phyloP scores from a whole-genome alignment of 805 yeast species.

The Candida piceae region DNA sequence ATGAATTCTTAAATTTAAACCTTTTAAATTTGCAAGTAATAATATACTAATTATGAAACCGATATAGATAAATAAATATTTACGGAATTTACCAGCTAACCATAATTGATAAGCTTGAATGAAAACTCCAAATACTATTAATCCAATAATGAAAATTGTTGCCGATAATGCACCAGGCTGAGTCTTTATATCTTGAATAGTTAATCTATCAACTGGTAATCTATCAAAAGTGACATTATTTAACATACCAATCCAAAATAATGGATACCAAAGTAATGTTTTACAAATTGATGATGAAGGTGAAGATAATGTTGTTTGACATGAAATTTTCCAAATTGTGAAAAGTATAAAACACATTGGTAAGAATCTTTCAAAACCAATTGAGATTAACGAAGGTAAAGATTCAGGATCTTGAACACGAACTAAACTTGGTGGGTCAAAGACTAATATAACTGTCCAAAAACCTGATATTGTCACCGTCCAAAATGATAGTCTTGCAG shows the following conservation, averaged over 20 bases:
- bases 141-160: slow-evolving; percentile 42
- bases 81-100: slow-evolving; percentile 65
- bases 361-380: slow-evolving; percentile 67
- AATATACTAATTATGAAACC: slow-evolving; percentile 39
- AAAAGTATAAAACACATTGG: slow-evolving; percentile 71
- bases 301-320: slow-evolving; percentile 40
- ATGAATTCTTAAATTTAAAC: slow-evolving; percentile 69
- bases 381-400: slow-evolving; percentile 58
- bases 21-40: slow-evolving; percentile 49
- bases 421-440: slow-evolving; percentile 72
- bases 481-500: slow-evolving; percentile 55
- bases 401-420: slow-evolving; percentile 49
- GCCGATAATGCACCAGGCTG: slow-evolving; percentile 78
- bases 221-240: slow-evolving; percentile 87
- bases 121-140: slow-evolving; percentile 50
- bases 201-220: slow-evolving; percentile 81
- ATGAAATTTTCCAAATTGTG: slow-evolving; percentile 60
- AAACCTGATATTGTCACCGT: slow-evolving; percentile 58
- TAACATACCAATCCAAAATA: slow-evolving; percentile 78
- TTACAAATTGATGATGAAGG: slow-evolving; percentile 38
- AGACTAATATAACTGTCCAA: slow-evolving; percentile 72
- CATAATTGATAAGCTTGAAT: slow-evolving; percentile 77
- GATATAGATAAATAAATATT: slow-evolving; percentile 52
- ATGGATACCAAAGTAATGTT: slow-evolving; percentile 64
- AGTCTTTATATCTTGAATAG: slow-evolving; percentile 59